Base-by-base conservation (phyloP, 495 filamentous ascomycete species). In the Neurospora intermedia region DNA sequence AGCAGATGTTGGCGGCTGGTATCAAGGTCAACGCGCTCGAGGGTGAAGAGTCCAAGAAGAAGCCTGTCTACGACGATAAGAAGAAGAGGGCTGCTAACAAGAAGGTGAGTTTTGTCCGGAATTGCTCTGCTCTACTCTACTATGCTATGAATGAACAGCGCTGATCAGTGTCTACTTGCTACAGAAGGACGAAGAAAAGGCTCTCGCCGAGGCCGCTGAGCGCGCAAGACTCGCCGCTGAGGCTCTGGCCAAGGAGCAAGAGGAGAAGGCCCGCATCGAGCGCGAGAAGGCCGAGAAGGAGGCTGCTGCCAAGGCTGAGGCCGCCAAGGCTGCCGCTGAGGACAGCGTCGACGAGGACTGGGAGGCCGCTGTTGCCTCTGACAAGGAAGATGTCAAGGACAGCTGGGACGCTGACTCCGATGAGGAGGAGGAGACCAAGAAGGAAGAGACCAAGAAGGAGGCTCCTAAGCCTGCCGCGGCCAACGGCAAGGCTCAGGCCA, bases 1-100 rank as follows among this genome's bases (percentile, higher is more conserved):
- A 97, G 87, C 96, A 98, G 82, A 94, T 98, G 94, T 86, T 97
- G 79, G 94, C 89, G 16, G 91, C 93, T 42, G 94, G 94, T 76
- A 90, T 90, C 73, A 91, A 92, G 78, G 92, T 98, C 75, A 93
- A 90, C 71, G 94, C 89, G 69, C 85, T 92, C 16, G 85, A 82
- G 70, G 84, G 86, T 41, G 87, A 89, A 69, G 76, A 77, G 77
- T 18, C 73, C 45, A 94, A 94, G 85, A 94, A 93, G 83, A 90
- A 90, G 78, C 86, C 88, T 41, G 88, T 89, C 35, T 89, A 92
- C 72, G 91, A 92, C 71, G 54, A 77, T 35, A 88, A 88, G 79
- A 90, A 91, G 85, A 96, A 92, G 85, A 92, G 92, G 77, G 89
- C 87, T 54, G 85, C 84, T 35, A 85, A 87, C 74, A 91, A 89